Evolutionary conservation across 169 alveolate species (phyloP), one percentile per base, ranked within the genome.

Genomic region (Plasmodium coatneyi): DNA sequence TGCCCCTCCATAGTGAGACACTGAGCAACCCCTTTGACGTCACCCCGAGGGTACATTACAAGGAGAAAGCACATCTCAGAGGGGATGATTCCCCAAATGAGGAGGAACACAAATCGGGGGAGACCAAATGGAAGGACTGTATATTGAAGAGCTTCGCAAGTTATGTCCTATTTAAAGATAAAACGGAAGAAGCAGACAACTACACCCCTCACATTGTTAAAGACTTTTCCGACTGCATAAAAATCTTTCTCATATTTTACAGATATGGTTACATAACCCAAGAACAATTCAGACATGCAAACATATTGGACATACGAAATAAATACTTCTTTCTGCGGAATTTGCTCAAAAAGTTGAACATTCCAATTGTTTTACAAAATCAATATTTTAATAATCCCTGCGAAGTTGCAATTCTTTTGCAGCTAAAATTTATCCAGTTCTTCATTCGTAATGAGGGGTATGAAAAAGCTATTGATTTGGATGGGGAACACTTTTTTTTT

Each of bases 401-500:
- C 49, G 93, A 87, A 87, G 82, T 87, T 78, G 93, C 87, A 56
- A 76, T 87, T 79, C 80, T 87, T 87, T 71, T 87, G 43, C 93
- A 87, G 56, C 43, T 87, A 78, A 87, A 87, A 87, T 87, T 78
- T 54, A 87, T 87, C 14, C 87, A 87, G n/a, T 78, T 54, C 80
- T 87, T 87, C 71, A 87, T 87, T 30, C 80, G 71, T 39, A 78
- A 60, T 19, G 80, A 87, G 30, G 93, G 79, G 66, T 84, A 84
- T 72, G 83, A 72, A 84, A 84, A 66, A 71, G 83, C 92, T 14
- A 84, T 84, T 84, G 80, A 84, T 72, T 72, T 84, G 76, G 60
- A 41, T 25, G 60, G 41, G 22, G 49, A n/a, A 16, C 56, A 46
- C 41, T 49, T 81, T 81, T 28, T 49, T 52, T 49, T 28, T 49